Evolutionary conservation across 2,329 filamentous ascomycete genomes (phyloP).

Genomic region (Aspergillus felis): DNA sequence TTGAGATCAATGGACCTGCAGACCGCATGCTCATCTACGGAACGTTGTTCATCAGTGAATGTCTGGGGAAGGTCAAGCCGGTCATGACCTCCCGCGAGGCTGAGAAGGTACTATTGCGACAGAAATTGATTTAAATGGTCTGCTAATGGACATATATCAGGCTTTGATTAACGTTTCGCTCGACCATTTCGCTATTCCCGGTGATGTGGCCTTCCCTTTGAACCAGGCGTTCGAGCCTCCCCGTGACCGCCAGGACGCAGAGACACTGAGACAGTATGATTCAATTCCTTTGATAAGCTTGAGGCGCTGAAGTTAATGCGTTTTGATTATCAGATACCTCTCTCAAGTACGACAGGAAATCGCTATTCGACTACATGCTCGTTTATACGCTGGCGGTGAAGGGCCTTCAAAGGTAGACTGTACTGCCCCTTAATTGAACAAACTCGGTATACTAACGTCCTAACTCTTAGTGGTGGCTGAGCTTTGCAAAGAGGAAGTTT

Average conservation of each 20-base stretch:
- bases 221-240: constrained; percentile 97
- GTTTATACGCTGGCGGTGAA: constrained; percentile 75
- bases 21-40: constrained; percentile 95
- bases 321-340: constrained; percentile 48
- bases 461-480: constrained; percentile 84
- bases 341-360: constrained; percentile 91
- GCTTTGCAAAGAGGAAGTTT: constrained; percentile 98
- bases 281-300: not conserved
- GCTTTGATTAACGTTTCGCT: constrained; percentile 87
- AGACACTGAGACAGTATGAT: constrained; percentile 76
- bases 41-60: constrained; percentile 91
- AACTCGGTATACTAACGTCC: constrained; percentile 24
- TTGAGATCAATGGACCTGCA: constrained; percentile 94
- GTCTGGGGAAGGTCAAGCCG: constrained; percentile 80
- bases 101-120: constrained; percentile 51
- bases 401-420: constrained; percentile 59
- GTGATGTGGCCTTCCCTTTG: constrained; percentile 85
- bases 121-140: not conserved
- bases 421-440: not conserved
- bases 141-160: constrained; percentile 52
- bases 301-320: not conserved
- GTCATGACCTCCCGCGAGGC: constrained; percentile 62
- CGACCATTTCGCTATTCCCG: constrained; percentile 92
- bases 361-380: constrained; percentile 72
- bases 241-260: constrained; percentile 79